Percentiles rank a stretch among this genome's conserved stretches.
Evolutionary conservation across 345 rosid genomes (phyloP).

Genomic region (Populus deltoides): DNA sequence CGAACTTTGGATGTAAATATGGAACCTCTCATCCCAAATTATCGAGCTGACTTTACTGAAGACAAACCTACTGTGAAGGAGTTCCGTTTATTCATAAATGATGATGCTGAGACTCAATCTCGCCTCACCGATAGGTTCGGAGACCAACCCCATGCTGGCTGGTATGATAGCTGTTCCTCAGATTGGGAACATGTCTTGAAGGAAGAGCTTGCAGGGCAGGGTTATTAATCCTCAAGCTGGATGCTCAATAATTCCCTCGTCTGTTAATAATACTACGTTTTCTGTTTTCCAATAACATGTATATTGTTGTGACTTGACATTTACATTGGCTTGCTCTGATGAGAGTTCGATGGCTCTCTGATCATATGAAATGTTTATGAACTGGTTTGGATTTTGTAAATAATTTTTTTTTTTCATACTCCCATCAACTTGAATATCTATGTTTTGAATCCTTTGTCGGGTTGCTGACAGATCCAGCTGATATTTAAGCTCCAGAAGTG

Average conservation of each 20-base stretch:
- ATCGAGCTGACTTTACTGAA: background rate
- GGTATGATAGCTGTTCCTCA: constrained; percentile 45
- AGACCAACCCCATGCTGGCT: constrained; percentile 26
- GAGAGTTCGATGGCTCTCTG: background rate
- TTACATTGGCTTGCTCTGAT: background rate
- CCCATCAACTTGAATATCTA: background rate
- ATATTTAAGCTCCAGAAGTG: background rate
- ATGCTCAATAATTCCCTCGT: background rate
- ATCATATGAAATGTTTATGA: background rate
- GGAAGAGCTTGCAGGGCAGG: constrained; percentile 45
- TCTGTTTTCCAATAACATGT: background rate
- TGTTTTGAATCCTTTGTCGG: background rate
- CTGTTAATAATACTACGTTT: background rate
- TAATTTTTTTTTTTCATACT: background rate
- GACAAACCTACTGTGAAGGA: constrained; percentile 20
- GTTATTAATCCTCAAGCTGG: constrained; percentile 17
- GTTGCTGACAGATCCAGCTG: background rate
- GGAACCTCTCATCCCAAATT: constrained; percentile 1
- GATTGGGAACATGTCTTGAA: constrained; percentile 78
- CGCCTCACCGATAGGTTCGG: background rate
- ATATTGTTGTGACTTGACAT: background rate
- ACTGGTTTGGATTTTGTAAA: background rate
- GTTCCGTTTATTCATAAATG: constrained; percentile 17
- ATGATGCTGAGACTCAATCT: constrained; percentile 15
- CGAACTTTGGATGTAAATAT: constrained; percentile 8